Evolutionary conservation across 305 asterid genomes (phyloP).

Genomic region (Fraxinus xanthoxyloides): DNA sequence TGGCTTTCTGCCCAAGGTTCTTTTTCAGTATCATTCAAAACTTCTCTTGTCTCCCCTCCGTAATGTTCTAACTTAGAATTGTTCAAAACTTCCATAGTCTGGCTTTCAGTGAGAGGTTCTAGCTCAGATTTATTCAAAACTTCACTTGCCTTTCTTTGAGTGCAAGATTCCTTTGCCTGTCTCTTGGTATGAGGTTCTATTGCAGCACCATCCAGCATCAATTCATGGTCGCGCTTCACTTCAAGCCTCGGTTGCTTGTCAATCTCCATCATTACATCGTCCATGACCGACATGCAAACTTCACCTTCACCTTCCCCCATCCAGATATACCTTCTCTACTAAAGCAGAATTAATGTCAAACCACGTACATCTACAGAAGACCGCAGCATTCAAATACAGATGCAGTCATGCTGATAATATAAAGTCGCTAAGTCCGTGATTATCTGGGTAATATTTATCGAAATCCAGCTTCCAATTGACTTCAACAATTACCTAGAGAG

Average conservation of each 20-base stretch:
- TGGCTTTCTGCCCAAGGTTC: slow-evolving; percentile 5
- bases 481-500: neutral
- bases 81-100: neutral
- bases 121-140: neutral
- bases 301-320: slow-evolving; percentile 36
- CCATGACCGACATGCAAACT: slow-evolving; percentile 26
- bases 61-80: neutral
- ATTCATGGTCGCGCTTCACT: neutral
- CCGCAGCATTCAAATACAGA: slow-evolving; percentile 19
- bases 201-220: slow-evolving; percentile 20
- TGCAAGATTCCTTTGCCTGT: neutral
- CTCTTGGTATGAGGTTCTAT: slow-evolving; percentile 23
- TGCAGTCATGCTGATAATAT: neutral
- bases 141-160: neutral
- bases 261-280: slow-evolving; percentile 27
- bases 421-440: neutral
- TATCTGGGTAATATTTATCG: slow-evolving; percentile 3
- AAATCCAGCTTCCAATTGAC: slow-evolving; percentile 9
- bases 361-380: slow-evolving; percentile 7
- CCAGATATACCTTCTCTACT: slow-evolving; percentile 4
- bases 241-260: neutral
- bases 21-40: slow-evolving; percentile 12
- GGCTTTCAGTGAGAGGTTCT: neutral
- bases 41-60: slow-evolving; percentile 16
- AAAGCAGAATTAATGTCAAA: neutral